Evolutionary conservation across 2,329 filamentous ascomycete genomes (phyloP).

Genomic region (Penicillium sp.): DNA sequence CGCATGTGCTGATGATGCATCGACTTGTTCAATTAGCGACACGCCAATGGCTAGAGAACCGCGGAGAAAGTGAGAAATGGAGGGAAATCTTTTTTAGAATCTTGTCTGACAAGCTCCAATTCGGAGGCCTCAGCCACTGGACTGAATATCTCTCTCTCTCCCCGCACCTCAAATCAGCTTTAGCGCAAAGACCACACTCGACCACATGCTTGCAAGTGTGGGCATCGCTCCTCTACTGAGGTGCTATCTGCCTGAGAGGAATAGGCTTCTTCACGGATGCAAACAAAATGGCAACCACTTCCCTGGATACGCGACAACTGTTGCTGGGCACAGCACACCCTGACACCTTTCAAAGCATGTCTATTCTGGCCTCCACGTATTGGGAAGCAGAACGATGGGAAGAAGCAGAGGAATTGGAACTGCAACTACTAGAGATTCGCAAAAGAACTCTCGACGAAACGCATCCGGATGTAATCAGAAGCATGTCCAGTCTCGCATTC

Average conservation of each 20-base stretch:
- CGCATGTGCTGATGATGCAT: constrained; percentile 26
- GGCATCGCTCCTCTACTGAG: not conserved
- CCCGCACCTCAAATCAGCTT: constrained; percentile 23
- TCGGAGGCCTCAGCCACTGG: constrained; percentile 26
- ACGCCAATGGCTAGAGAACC: constrained; percentile 26
- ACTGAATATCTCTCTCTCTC: constrained; percentile 22
- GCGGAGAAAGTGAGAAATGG: constrained; percentile 28
- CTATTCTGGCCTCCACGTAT: not conserved
- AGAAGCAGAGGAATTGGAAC: not conserved
- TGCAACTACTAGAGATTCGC: not conserved
- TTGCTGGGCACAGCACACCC: not conserved
- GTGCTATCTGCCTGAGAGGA: constrained; percentile 2
- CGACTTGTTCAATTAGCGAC: constrained; percentile 26
- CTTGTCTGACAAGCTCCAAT: constrained; percentile 20
- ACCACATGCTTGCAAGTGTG: not conserved
- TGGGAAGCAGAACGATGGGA: not conserved
- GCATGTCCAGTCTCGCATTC: not conserved
- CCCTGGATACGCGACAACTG: not conserved
- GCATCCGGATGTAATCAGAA: not conserved
- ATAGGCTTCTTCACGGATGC: not conserved
- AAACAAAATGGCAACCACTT: not conserved
- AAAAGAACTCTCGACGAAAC: not conserved
- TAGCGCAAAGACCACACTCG: constrained; percentile 6
- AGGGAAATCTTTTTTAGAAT: constrained; percentile 20
- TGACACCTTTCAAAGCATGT: not conserved